These are phyloP conservation scores for Arthroderma sp. DNA, from an alignment of 2,329 filamentous ascomycete genomes.

Conservation along the genomic window DNA sequence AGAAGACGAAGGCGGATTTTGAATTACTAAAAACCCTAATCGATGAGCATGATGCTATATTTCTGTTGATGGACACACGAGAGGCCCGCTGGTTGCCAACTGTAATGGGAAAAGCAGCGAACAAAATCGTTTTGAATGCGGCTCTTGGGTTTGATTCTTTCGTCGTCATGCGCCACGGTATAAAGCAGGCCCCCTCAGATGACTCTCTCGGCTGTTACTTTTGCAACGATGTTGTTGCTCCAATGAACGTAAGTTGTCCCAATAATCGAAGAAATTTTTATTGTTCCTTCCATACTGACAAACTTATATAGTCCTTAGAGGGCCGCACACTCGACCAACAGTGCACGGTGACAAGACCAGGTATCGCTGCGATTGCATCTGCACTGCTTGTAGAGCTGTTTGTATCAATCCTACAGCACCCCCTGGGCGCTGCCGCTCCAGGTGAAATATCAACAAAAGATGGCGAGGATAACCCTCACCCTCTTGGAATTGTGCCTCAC, in stretches of 20 bases:
- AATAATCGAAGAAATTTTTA: not conserved
- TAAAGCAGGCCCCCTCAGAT: constrained; percentile 41
- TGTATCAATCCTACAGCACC: constrained; percentile 77
- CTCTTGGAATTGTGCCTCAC: constrained; percentile 44
- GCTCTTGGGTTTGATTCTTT: constrained; percentile 93
- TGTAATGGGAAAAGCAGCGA: constrained; percentile 82
- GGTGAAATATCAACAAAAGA: constrained; percentile 24
- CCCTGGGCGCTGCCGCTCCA: constrained; percentile 36
- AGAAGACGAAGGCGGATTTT: constrained; percentile 58
- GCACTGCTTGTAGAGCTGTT: constrained; percentile 82
- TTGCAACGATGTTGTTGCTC: constrained; percentile 94
- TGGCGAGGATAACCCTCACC: constrained; percentile 32
- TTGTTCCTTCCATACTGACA: not conserved
- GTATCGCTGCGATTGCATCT: constrained; percentile 83
- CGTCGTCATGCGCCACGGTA: constrained; percentile 91
- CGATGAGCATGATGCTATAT: constrained; percentile 77
- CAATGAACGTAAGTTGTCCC: constrained; percentile 60
- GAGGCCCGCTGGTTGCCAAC: constrained; percentile 94
- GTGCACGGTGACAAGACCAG: constrained; percentile 90
- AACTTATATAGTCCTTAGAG: constrained; percentile 54
- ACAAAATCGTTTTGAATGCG: constrained; percentile 93
- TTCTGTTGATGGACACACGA: constrained; percentile 92
- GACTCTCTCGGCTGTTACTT: constrained; percentile 86
- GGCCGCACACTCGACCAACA: constrained; percentile 94
- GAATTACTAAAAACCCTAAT: constrained; percentile 62